Percentiles rank a stretch among this genome's conserved stretches.
phyloP scores from a whole-genome alignment of 768 basidiomycete species.

The Mycena pura region DNA sequence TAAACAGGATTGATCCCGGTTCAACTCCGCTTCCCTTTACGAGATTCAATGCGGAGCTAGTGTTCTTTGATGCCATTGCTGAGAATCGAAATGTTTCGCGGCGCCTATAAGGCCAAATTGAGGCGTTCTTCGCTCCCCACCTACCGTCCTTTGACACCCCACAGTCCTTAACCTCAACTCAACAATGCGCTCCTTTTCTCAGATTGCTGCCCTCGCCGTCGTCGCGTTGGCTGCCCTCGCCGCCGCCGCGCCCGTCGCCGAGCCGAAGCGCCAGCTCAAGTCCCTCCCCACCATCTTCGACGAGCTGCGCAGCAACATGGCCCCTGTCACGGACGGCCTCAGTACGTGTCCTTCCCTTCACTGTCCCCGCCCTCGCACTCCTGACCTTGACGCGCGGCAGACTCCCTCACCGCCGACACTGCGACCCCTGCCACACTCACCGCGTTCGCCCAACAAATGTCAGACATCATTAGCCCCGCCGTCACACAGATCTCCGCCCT shows the following conservation, averaged over 20 bases:
- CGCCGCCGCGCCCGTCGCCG: conserved; percentile 15
- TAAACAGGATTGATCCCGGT: no score
- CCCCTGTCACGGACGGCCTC: conserved; percentile 16
- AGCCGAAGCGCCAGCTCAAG: not conserved
- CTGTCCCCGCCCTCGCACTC: not conserved
- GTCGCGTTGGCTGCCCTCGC: conserved; percentile 20
- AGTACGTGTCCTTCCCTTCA: not conserved
- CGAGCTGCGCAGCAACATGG: not conserved
- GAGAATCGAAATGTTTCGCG: no score
- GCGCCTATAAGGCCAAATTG: no score
- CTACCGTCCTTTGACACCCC: conserved; percentile 21
- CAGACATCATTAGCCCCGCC: not conserved
- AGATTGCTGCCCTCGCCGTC: conserved; percentile 15
- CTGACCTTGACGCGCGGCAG: conserved; percentile 20
- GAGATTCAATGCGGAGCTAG: no score
- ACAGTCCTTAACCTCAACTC: conserved; percentile 21
- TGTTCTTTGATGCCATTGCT: no score
- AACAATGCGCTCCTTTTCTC: conserved; percentile 24
- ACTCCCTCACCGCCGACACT: no score
- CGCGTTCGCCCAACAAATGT: conserved; percentile 9
- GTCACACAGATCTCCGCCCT: conserved; percentile 14
- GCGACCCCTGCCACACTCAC: conserved; percentile 14
- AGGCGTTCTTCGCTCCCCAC: no score
- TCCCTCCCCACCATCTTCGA: conserved; percentile 19
- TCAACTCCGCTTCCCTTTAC: no score